Conservation (phyloP, 495 filamentous ascomycete species). For the Bacidia gigantensis region DNA sequence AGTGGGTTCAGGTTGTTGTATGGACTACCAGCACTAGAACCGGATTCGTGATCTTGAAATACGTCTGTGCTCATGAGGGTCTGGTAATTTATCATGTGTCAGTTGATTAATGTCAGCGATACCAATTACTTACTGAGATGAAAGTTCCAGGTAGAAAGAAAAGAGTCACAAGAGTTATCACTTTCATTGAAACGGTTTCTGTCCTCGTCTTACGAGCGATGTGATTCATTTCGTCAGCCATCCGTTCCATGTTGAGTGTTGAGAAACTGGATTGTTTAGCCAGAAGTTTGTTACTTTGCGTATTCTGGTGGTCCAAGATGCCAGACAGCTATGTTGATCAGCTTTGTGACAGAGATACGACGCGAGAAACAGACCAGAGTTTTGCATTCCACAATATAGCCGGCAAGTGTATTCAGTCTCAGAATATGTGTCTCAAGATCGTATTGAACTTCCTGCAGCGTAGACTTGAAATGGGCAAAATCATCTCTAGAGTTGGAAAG, state of each 20-base stretch:
- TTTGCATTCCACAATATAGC: constrained; percentile 10
- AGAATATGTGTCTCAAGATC: constrained; percentile 10
- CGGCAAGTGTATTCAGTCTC: constrained; percentile 8
- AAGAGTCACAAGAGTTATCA: constrained; percentile 29
- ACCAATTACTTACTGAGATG: constrained; percentile 21
- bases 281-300: constrained; percentile 10
- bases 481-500: neutral
- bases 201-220: constrained; percentile 26
- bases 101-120: too few species aligned
- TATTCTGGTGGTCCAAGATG: constrained; percentile 14
- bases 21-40: neutral
- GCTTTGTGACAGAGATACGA: neutral
- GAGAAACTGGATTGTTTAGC: constrained; percentile 7
- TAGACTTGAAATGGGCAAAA: constrained; percentile 2
- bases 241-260: constrained; percentile 19
- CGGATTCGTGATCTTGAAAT: constrained; percentile 10
- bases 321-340: constrained; percentile 7
- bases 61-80: constrained; percentile 26
- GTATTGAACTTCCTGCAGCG: constrained; percentile 1
- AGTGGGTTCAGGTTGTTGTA: constrained; percentile 3
- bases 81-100: too few species aligned
- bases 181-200: constrained; percentile 29
- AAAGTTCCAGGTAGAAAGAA: constrained; percentile 31
- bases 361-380: constrained; percentile 5
- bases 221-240: constrained; percentile 25